Evolutionary conservation across 441 rosid species (phyloP), one percentile per base, ranked within the genome.

Genomic region (Kokia cookei): DNA sequence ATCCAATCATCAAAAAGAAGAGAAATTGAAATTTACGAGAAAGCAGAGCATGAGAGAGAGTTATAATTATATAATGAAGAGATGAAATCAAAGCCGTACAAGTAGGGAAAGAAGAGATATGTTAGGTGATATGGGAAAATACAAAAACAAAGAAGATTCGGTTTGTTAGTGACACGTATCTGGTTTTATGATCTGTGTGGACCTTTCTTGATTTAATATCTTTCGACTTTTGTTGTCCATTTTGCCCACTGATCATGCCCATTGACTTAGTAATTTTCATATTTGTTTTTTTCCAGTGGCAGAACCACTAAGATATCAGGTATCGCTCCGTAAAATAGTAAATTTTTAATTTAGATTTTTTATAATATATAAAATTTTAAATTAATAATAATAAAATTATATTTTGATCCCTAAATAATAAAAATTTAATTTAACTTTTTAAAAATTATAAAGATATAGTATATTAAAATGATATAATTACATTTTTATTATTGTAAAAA

Each of bases 91-190:
- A 42, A 32, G 73, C 86, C 88, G 91, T 43, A 19, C 11, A 37
- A 76, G 82, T 62, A 75, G 78, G 73, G 83, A 29, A 48, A 45
- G 24, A 73, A 12, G 29, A 73, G 79, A 74, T 59, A 54, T 45
- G 71, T 59, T 64, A 45, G 72, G 76, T 19, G 59, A 11, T 14
- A 7, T 27, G 24, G 26, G 58, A 26, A 17, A 9, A n/a, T 10
- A 17, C 22, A 9, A 48, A 1, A 67, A 65, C 60, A 50, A 27
- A 48, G 51, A 65, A 68, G 63, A 77, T 76, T 62, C 65, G 53
- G 72, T 65, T 69, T 67, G 72, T 62, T 43, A 72, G 67, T 72
- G 79, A 75, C 84, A 81, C 84, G 81, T 75, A 72, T 75, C 72
- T 61, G 1, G 63, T 19, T 55, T 19, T 29, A 7, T 3, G 6